Evolutionary conservation across 2,329 filamentous ascomycete species (phyloP), one percentile per base, ranked within the genome.

Genomic region (Pseudogymnoascus sp.): DNA sequence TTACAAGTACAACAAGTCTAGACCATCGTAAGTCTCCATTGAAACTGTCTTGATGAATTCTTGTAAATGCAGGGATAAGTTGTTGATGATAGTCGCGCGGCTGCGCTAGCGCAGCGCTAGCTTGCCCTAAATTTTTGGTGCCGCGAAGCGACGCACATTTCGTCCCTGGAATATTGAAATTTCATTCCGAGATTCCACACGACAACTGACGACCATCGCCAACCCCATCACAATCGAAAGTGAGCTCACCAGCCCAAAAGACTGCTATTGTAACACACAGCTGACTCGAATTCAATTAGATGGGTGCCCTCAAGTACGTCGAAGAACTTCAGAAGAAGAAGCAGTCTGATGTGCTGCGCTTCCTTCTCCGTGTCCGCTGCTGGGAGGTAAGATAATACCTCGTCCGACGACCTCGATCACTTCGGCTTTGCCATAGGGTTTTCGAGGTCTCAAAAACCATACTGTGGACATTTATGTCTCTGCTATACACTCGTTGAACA

Each of bases 261-360:
- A 38, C 29, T 29, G 21, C 33, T 38, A 14, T 29, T 59, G 19
- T 35, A 33, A 43, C 26, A 19, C 31, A 35, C 19, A 62, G 16
- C 10, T 37, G 21, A 58, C 67, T 71, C 70, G 71, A 23, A 21
- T 6, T 4, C 58, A 41, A 60, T 39, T 49, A 93, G 87, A 97
- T 97, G 94, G 94, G 94, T 90, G 93, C 93, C 85, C 91, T 97
- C 82, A 99, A 99, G 85, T 99, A 96, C 86, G 91, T 99, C 83
- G 95, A 99, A 88, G 94, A 99, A 88, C 90, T 99, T 85, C 92
- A 97, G 82, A 97, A 99, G 92, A 97, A 96, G 91, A 99, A 99
- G 92, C 94, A 99, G 89, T 96, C 91, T 81, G 94, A 99, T 87
- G 90, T 99, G 78, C 91, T 97, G 85, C 92, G 92, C 85, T 99